Evolutionary conservation across 495 filamentous ascomycete genomes (phyloP), one percentile per base, ranked within the genome.

Genomic region (Penicillium coprophilum): DNA sequence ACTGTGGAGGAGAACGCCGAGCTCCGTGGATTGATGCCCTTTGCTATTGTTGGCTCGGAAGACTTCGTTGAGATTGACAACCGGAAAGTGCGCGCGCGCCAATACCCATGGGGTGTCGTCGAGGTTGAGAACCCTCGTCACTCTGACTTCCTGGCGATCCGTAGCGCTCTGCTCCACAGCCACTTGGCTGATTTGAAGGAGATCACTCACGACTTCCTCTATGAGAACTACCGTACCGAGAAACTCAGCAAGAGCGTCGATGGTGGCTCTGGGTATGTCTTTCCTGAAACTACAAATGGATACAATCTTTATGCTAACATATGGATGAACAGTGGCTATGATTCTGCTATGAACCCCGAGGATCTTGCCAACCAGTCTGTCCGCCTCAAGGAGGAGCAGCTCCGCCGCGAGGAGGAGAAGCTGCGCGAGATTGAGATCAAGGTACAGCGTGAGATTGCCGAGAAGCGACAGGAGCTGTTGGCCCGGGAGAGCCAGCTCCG

Each of bases 191-290:
- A 98, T 71, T 78, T 98, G 58, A 98, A 98, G 85, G 94, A 98
- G 68, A 98, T 98, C 68, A 98, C 94, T 32, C 95, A 98, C 72
- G 94, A 97, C 70, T 98, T 98, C 88, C 83, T 98, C 32, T 98
- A 98, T 72, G 94, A 98, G 71, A 98, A 98, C 79, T 98, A 98
- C 83, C 90, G 94, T 89, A 98, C 94, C 66, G 95, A 98, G 88
- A 97, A 97, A 78, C 87, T 98, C 59, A 95, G 90, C 82, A 98
- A 97, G 89, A 96, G 92, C 72, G 93, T 97, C 52, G 92, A 96
- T 67, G 92, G 92, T 73, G 83, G 85, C 74, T 80, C 84, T 80
- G 82, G 84, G 93, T 97, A 89, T 60, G 91, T 89, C 55, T 47
- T 39, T 24, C 27, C 27, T 44, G 39, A 56, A 49, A 32, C 54